Evolutionary conservation across 2,329 filamentous ascomycete genomes (phyloP).

Genomic region (Sporothrix euskadiensis): DNA sequence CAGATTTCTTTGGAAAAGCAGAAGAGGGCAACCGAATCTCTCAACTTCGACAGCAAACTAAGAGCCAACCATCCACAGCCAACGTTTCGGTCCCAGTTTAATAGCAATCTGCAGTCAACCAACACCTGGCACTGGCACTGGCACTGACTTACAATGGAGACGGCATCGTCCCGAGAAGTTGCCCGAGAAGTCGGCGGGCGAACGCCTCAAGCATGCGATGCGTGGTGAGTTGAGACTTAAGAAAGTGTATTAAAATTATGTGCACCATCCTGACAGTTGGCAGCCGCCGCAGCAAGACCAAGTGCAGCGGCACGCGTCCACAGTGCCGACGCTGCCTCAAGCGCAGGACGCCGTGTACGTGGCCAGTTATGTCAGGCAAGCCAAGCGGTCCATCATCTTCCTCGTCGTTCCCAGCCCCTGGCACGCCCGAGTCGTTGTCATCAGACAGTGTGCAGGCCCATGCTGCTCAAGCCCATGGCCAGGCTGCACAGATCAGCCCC

Average conservation of each 20-base stretch:
- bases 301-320: constrained; percentile 9
- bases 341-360: not conserved
- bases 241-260: too few relatives aligned
- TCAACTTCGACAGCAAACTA: not conserved
- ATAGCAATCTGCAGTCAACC: not conserved
- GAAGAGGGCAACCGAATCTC: not conserved
- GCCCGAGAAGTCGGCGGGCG: not conserved
- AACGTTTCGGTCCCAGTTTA: not conserved
- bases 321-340: constrained; percentile 6
- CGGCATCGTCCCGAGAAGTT: not conserved
- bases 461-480: not conserved
- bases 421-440: not conserved
- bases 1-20: not conserved
- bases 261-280: not conserved
- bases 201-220: constrained; percentile 14
- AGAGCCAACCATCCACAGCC: not conserved
- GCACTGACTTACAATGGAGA: not conserved
- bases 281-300: constrained; percentile 23
- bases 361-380: not conserved
- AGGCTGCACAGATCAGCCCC: not conserved
- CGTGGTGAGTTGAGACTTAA: not conserved
- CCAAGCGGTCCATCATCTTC: too few relatives aligned
- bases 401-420: not conserved
- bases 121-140: not conserved
- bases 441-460: not conserved